Conservation (phyloP, 169 alveolate genomes). For the Theileria equi region DNA sequence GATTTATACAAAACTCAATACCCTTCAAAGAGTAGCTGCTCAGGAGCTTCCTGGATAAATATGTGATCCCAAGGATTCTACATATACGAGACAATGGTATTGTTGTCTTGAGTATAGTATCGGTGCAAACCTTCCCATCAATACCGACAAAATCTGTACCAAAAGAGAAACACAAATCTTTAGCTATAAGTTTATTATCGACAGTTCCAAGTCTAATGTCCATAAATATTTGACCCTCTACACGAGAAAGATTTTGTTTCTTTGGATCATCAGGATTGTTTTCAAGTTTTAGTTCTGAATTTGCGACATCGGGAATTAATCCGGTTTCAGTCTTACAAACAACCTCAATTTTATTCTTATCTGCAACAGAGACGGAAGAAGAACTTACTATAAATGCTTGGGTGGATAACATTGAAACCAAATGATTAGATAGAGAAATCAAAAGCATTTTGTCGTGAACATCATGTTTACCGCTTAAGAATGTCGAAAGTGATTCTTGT, state of each 20-base stretch:
- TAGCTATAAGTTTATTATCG: too few relatives aligned
- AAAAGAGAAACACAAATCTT: neutral
- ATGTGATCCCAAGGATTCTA: neutral
- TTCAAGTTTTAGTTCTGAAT: too few relatives aligned
- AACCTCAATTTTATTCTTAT: too few relatives aligned
- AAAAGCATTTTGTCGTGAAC: neutral
- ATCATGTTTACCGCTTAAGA: neutral
- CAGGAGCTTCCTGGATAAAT: neutral
- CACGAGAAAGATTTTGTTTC: too few relatives aligned
- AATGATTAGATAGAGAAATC: neutral
- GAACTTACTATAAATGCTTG: too few relatives aligned
- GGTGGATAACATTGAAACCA: neutral
- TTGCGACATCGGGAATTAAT: too few relatives aligned
- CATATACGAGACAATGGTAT: neutral
- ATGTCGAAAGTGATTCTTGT: neutral
- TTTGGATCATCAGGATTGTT: too few relatives aligned
- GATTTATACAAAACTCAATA: conserved; percentile 35
- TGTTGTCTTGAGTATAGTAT: neutral
- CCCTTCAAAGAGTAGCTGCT: neutral
- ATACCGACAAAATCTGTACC: neutral
- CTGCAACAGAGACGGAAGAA: too few relatives aligned
- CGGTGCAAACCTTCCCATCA: neutral
- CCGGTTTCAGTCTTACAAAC: too few relatives aligned
- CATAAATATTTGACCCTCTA: too few relatives aligned
- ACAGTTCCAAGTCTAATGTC: too few relatives aligned